Evolutionary conservation across 2,329 filamentous ascomycete species (phyloP), one percentile per base, ranked within the genome.

Genomic region (Cytospora schulzeri): DNA sequence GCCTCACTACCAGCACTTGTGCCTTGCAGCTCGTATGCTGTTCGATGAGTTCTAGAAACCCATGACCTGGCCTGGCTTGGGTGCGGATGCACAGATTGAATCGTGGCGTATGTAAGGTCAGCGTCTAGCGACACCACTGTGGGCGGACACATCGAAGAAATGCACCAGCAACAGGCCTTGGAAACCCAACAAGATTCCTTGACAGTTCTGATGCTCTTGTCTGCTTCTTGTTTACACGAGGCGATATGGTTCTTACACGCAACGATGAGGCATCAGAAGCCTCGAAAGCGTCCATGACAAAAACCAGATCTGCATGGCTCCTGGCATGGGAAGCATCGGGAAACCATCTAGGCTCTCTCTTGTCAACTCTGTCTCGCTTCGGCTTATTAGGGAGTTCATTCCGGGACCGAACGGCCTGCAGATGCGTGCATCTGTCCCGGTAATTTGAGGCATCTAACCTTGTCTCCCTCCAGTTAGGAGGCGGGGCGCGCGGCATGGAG

Each of bases 1-100:
- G 50, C 24, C 57, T 35, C 29, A 55, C 29, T 54, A 48, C 26
- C 51, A 29, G 54, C 57, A 62, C 38, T 59, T 60, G 63, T 67
- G 63, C 63, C 66, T 67, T 67, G 63, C 66, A 67, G 66, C 60
- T 67, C 57, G 66, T 66, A 61, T 66, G 63, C 60, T 63, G 63
- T 63, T 58, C 57, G 52, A 63, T 57, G n/a, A 24, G 45, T 56
- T 57, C 41, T 62, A 57, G 45, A 48, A 62, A 50, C 50, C 22
- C 52, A 51, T 50, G 45, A 38, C 22, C 22, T 45, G 45, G 52
- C 22, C 22, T 45, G 28, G 41, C 38, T 31, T 50, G 29, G 55
- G 60, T 45, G 56, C 52, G 52, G 60, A 41, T 62, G 38, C 48
- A 62, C 48, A 31, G 35, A 63, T 53, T 54, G 31, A 33, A 35